A percentile compares a stretch with the other conserved stretches of the same genome.
Conservation (phyloP, 441 rosid species). For the Croton setiger region DNA sequence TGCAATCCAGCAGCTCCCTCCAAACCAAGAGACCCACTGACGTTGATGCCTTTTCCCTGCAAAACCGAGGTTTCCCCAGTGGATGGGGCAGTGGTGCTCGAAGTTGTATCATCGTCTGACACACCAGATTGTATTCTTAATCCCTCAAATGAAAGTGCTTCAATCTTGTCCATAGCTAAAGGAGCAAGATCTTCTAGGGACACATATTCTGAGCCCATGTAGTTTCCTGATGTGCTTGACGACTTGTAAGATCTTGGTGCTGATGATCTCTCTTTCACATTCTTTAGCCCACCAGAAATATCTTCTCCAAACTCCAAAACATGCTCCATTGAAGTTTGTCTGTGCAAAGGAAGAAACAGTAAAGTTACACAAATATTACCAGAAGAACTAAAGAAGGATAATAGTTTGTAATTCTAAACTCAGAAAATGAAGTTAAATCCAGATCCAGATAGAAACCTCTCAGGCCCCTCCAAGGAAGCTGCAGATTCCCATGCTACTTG, state of each 20-base stretch:
- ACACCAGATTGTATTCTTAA: slow-evolving; percentile 84
- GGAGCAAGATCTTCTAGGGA: slow-evolving; percentile 94
- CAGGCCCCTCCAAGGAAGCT: slow-evolving; percentile 43
- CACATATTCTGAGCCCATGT: slow-evolving; percentile 58
- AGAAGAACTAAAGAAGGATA: slow-evolving; percentile 15
- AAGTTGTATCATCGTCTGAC: slow-evolving; percentile 67
- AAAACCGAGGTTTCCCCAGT: slow-evolving; percentile 66
- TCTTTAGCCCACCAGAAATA: slow-evolving; percentile 29
- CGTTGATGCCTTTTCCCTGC: slow-evolving; percentile 53
- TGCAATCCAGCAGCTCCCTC: slow-evolving; percentile 91
- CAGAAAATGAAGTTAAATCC: not conserved
- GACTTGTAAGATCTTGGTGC: slow-evolving; percentile 34
- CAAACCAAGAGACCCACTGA: slow-evolving; percentile 57
- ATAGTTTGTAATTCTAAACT: not conserved
- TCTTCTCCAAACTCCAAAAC: slow-evolving; percentile 38
- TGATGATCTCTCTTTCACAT: slow-evolving; percentile 37
- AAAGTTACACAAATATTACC: slow-evolving; percentile 13
- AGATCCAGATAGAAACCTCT: slow-evolving; percentile 48
- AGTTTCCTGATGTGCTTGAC: slow-evolving; percentile 36
- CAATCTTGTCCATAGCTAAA: slow-evolving; percentile 93
- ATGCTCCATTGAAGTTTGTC: slow-evolving; percentile 43
- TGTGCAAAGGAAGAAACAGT: slow-evolving; percentile 30
- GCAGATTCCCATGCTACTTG: slow-evolving; percentile 82
- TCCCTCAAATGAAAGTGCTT: slow-evolving; percentile 93
- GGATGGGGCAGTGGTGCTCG: slow-evolving; percentile 60